Base-by-base conservation (phyloP, 306 rosid genomes). In the Canavalia ensiformis region DNA sequence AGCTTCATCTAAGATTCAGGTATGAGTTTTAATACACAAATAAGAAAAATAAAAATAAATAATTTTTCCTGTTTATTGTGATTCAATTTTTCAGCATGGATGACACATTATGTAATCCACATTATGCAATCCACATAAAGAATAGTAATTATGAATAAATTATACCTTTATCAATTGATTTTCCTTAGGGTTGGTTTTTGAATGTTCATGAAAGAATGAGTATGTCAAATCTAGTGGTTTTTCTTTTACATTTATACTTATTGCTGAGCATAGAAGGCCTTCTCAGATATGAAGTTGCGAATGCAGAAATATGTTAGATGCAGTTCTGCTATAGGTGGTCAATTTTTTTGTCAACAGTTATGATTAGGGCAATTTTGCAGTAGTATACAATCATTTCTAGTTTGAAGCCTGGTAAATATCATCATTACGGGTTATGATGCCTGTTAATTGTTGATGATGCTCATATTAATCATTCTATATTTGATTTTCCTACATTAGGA, bases 1-100 rank as follows among this genome's bases (percentile, higher is more conserved):
- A 31, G 83, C 87, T 2, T 39, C 86, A 11, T 75, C 81, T 60
- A 68, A 46, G 64, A 74, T 77, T 83, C 74, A 47, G 78, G 89
- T 85, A 60, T 50, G 80, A 75, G 44, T 41, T 49, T 81, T 8
- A 28, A 29, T 28, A 37, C 41, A 2, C 4, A 37, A 37, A 37
- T 2, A 1, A 4, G 11, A 81, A 31, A 12, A 3, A 56, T 0
- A 7, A 1, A 18, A 1, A 41, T 47, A 59, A 29, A 25, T 5
- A 42, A 31, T 72, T 55, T 8, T 54, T 52, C 34, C 70, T 60
- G 68, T 11, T 37, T 63, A 2, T 39, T 35, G 28, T 50, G 76
- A 55, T 35, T 29, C 41, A 41, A 25, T 8, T n/a, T 12, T 37
- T 34, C 4, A 10, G 46, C 35, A 39, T 30, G 41, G 54, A 77